phyloP scores from a whole-genome alignment of 2,329 filamentous ascomycete genomes.

The Simplicillium aogashimaense region DNA sequence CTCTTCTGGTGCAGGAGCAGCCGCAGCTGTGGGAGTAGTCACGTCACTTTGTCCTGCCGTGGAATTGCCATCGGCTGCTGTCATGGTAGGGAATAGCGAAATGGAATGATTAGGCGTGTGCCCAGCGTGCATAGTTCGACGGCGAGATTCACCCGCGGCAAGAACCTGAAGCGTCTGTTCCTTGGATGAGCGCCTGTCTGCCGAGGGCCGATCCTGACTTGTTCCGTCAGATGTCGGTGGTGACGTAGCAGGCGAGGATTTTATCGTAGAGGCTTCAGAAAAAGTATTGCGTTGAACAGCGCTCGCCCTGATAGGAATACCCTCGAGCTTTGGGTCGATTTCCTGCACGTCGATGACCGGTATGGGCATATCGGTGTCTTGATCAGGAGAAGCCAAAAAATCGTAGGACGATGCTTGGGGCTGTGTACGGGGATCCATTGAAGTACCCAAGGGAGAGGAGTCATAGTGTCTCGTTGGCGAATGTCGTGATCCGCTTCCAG shows the following conservation, averaged over 20 bases:
- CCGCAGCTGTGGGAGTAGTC: slow-evolving; percentile 16
- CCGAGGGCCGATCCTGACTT: slow-evolving; percentile 7
- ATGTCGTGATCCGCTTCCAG: slow-evolving; percentile 18
- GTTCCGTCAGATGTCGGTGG: slow-evolving; percentile 13
- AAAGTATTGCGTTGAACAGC: slow-evolving; percentile 44
- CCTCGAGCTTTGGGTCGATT: slow-evolving; percentile 49
- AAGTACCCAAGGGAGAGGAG: slow-evolving; percentile 24
- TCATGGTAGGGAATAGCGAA: slow-evolving; percentile 36
- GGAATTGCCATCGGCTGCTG: slow-evolving; percentile 25
- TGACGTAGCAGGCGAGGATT: slow-evolving; percentile 17
- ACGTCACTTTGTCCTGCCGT: slow-evolving; percentile 16
- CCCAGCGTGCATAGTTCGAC: slow-evolving; percentile 52
- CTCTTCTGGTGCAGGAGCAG: slow-evolving; percentile 3
- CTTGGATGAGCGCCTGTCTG: slow-evolving; percentile 21
- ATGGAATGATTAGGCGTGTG: slow-evolving; percentile 53
- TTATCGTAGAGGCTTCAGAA: slow-evolving; percentile 19
- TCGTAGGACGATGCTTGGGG: slow-evolving; percentile 23
- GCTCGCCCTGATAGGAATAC: slow-evolving; percentile 44
- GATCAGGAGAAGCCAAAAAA: slow-evolving; percentile 22
- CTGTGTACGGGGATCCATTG: slow-evolving; percentile 35
- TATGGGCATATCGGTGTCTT: slow-evolving; percentile 20
- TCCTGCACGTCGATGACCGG: slow-evolving; percentile 47
- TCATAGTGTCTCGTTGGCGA: slow-evolving; percentile 24
- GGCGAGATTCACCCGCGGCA: slow-evolving; percentile 34
- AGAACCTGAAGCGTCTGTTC: slow-evolving; percentile 35